Conservation (phyloP, 345 rosid species). For the Limnanthes douglasii region DNA sequence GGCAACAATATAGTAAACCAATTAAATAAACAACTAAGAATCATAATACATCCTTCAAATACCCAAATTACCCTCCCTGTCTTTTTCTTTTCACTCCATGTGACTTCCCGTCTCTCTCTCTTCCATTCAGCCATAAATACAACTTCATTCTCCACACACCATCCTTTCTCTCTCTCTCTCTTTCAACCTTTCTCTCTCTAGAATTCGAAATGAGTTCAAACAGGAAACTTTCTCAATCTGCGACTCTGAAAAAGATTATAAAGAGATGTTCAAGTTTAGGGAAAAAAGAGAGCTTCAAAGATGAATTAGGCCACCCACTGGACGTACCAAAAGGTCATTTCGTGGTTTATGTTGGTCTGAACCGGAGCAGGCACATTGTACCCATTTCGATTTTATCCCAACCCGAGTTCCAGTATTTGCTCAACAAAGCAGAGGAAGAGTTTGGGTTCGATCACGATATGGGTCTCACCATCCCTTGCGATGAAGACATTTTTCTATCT, state of each 20-base stretch:
- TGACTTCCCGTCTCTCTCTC: too few species aligned
- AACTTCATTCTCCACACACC: too few species aligned
- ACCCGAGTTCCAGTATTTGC: slow-evolving; percentile 68
- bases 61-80: slow-evolving; percentile 12
- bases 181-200: slow-evolving; percentile 6
- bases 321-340: slow-evolving; percentile 98
- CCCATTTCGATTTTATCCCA: slow-evolving; percentile 68
- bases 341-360: slow-evolving; percentile 77
- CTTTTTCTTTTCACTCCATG: too few species aligned
- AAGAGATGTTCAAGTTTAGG: slow-evolving; percentile 57
- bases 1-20: too few species aligned
- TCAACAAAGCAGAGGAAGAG: slow-evolving; percentile 85
- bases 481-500: too few species aligned
- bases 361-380: slow-evolving; percentile 64
- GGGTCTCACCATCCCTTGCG: slow-evolving; percentile 94
- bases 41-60: too few species aligned
- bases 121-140: too few species aligned
- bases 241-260: slow-evolving; percentile 28
- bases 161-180: too few species aligned
- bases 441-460: slow-evolving; percentile 81
- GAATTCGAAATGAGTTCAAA: too few species aligned
- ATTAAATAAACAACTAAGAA: too few species aligned
- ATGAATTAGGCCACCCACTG: slow-evolving; percentile 39
- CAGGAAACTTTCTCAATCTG: slow-evolving; percentile 39
- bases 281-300: slow-evolving; percentile 44